Evolutionary conservation across 2,329 filamentous ascomycete species (phyloP).

Genomic region (Fusarium sarcochroum): DNA sequence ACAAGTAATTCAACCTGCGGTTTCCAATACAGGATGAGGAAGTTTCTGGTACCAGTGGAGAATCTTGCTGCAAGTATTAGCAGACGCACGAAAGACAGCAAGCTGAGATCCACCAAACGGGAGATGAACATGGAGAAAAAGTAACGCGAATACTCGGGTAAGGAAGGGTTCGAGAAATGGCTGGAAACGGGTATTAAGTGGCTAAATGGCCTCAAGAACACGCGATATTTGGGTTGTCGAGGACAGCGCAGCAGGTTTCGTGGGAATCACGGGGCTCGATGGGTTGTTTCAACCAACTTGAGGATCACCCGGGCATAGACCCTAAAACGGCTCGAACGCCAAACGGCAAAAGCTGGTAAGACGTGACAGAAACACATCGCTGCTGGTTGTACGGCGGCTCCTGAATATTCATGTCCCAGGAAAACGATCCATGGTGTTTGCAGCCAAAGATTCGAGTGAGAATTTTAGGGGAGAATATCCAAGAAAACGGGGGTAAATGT

Average conservation of each 20-base stretch:
- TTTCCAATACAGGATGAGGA: slow-evolving; percentile 23
- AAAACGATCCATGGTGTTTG: slow-evolving; percentile 14
- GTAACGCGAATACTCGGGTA: not conserved
- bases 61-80: slow-evolving; percentile 36
- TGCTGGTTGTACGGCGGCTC: slow-evolving; percentile 19
- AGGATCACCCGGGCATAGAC: slow-evolving; percentile 28
- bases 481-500: slow-evolving; percentile 10
- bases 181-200: not conserved
- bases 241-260: slow-evolving; percentile 31
- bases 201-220: slow-evolving; percentile 3
- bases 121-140: slow-evolving; percentile 10
- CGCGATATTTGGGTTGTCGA: slow-evolving; percentile 13
- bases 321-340: slow-evolving; percentile 26
- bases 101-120: slow-evolving; percentile 20
- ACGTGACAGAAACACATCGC: slow-evolving; percentile 9
- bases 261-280: slow-evolving; percentile 23
- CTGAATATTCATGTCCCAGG: slow-evolving; percentile 6
- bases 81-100: slow-evolving; percentile 31
- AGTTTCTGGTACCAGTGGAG: slow-evolving; percentile 24
- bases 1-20: slow-evolving; percentile 12
- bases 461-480: slow-evolving; percentile 6
- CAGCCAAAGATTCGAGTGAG: slow-evolving; percentile 8
- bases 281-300: slow-evolving; percentile 31
- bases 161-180: not conserved
- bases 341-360: slow-evolving; percentile 18